Evolutionary conservation across 1,139 yeast species (phyloP), one percentile per base, ranked within the genome.

Genomic region (Cylindricascospora bacillispora): DNA sequence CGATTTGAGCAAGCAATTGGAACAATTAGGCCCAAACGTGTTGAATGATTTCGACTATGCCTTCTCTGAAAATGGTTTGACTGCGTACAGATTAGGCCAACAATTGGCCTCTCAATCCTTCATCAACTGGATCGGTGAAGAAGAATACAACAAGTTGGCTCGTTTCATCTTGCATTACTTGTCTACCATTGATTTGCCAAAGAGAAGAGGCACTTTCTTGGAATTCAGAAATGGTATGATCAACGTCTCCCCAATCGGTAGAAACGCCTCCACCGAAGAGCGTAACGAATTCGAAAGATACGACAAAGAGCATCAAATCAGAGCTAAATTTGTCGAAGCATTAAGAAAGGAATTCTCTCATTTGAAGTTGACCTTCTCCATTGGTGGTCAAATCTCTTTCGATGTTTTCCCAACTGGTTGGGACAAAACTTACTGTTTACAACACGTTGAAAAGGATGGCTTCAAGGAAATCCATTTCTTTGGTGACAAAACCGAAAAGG

Each of bases 361-460:
- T 59, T 67, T 65, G 50, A 81, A 78, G 31, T 71, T 89, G 57
- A 86, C 97, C 44, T 92, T 80, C 70, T 89, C 98, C 35, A 89
- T 89, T 47, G 98, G 97, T 59, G 99, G 99, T 47, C 97, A 89
- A 70, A 89, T 89, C 59, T 89, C 98, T 28, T 89, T 89, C 54
- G 99, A 89, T 54, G 98, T 89, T 44, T 89, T 89, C 86, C 99
- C 99, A 64, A 81, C 95, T 42, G 99, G 99, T 53, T 89, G 99
- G 99, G 98, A 89, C 62, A 89, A 92, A 73, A 92, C 98, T 40
- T 92, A 86, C 66, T 82, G 94, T 62, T 73, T 92, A 56, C 85
- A 77, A 61, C 98, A 86, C 63, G 86, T 89, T 49, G 85, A 64
- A 49, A 62, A 67, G 39, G 95, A 86, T 62, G 73, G 78, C 41